Evolutionary conservation across 768 basidiomycete species (phyloP), one percentile per base, ranked within the genome.

Genomic region (Tephrocybe sp.): DNA sequence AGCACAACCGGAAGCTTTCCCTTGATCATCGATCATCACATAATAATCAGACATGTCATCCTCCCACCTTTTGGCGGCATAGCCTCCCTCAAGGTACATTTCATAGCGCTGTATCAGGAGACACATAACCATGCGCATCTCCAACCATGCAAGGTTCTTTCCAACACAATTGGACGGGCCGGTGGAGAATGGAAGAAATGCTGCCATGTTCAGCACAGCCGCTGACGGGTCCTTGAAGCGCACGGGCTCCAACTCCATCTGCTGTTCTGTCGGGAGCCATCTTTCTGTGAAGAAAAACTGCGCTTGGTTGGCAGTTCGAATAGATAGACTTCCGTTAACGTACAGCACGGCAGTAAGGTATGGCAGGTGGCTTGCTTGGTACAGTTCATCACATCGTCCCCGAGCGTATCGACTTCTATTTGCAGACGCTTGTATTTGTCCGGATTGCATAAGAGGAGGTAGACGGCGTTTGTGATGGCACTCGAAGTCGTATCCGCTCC

Each of bases 101-200:
- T 72, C 68, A 54, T 75, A 76, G 26, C 54, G 61, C 18, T 65
- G 65, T 44, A 78, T 52, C 44, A 76, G 37, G 28, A 66, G 37
- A 31, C 68, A 69, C 8, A 72, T 50, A 15, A 73, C 53, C 64
- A 71, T 68, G 6, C 72, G 58, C 64, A 76, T 66, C 57, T 75
- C 72, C 58, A 65, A 62, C 56, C 62, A 55, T 19, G 75, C 76
- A n/a, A 77, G 61, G 34, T 65, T 69, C 57, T 72, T 74, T 2
- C 76, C 76, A 0, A 67, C 71, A 38, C 76, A 78, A 26, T 62
- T 72, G 11, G 66, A 57, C 16, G 75, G 71, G 2, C 76, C 76
- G 12, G 60, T 51, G 3, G 75, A 75, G 55, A 76, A 76, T 0
- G 76, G 73, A 21, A 73, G 62, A 51, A 74, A 76, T 15, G 72